Evolutionary conservation across 2,329 filamentous ascomycete genomes (phyloP), one percentile per base, ranked within the genome.

Genomic region (Penicillium sp.): DNA sequence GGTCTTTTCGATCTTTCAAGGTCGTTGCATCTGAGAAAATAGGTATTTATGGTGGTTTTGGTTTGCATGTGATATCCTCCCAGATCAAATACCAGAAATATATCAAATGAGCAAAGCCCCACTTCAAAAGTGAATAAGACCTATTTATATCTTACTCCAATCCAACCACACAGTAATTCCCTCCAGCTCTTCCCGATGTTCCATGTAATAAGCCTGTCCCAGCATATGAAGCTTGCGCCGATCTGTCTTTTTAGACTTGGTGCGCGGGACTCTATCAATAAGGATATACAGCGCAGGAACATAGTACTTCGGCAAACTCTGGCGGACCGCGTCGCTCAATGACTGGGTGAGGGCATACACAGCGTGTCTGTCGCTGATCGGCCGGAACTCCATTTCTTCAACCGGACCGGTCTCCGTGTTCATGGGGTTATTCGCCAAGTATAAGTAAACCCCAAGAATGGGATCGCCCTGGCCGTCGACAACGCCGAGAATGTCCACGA

Each of bases 211-310:
- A 34, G 50, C 51, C 38, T 66, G 64, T 1, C 53, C 65, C 19
- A 64, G 34, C 38, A 59, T 43, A 23, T 65, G 65, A 8, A 68
- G 47, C 36, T 61, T 63, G 1, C 63, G 51, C 2, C 66, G 65
- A 58, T 68, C 66, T 1, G 59, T 62, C 59, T 68, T 68, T 19
- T 66, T 68, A 1, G 65, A 67, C 33, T 58, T 65, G 7, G 66
- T 68, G 10, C 62, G 59, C 9, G 66, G 66, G 2, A 68, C 49
- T 10, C 57, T 49, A 34, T 64, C 60, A 7, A 66, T 49, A 4
- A 63, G 60, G 2, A 67, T 21, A 41, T 66, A 67, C 25, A 67
- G n/a, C 11, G 55, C 53, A 5, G 66, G 66, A 3, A 61, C 40
- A 41, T 64, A 65, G 47, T 68, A 61, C 10, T 23, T 41, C 0